A percentile compares a stretch with the other conserved stretches of the same genome.
These are phyloP conservation scores for Hanseniaspora meyeri DNA, from an alignment of 805 yeast species.

Conservation along the genomic window DNA sequence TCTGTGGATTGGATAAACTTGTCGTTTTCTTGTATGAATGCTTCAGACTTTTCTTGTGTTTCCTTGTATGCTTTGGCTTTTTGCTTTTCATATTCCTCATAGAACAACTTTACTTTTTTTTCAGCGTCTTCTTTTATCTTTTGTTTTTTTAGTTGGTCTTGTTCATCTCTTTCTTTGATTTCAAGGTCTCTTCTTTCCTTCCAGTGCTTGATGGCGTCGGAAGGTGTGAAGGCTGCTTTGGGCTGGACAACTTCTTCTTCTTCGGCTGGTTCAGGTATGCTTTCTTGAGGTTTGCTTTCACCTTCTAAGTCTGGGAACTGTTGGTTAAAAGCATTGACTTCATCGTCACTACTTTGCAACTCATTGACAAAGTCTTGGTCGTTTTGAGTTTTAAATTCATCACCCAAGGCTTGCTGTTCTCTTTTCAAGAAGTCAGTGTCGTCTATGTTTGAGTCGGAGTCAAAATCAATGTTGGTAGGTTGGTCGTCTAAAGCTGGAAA, in stretches of 20 bases:
- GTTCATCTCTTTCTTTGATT: constrained; percentile 65
- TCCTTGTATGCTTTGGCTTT: constrained; percentile 55
- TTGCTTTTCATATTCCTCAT: constrained; percentile 78
- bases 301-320: constrained; percentile 43
- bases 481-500: constrained; percentile 51
- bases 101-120: constrained; percentile 78
- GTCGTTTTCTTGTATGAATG: constrained; percentile 64
- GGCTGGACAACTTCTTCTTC: constrained; percentile 32
- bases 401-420: constrained; percentile 57
- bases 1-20: constrained; percentile 36
- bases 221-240: constrained; percentile 27
- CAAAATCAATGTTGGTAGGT: constrained; percentile 12
- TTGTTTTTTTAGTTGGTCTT: constrained; percentile 47
- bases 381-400: constrained; percentile 55
- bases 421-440: constrained; percentile 52
- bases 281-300: constrained; percentile 5
- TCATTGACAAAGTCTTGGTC: constrained; percentile 37
- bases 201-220: constrained; percentile 65
- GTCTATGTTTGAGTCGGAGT: constrained; percentile 24
- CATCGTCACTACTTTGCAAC: constrained; percentile 30
- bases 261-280: constrained; percentile 18
- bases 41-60: constrained; percentile 55
- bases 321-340: constrained; percentile 48
- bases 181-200: constrained; percentile 66
- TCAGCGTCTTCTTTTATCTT: constrained; percentile 66